Percentiles rank a stretch among this genome's conserved stretches.
Evolutionary conservation across 371 early-diverging fungal species (phyloP).

Genomic region (Mortierella sp.): DNA sequence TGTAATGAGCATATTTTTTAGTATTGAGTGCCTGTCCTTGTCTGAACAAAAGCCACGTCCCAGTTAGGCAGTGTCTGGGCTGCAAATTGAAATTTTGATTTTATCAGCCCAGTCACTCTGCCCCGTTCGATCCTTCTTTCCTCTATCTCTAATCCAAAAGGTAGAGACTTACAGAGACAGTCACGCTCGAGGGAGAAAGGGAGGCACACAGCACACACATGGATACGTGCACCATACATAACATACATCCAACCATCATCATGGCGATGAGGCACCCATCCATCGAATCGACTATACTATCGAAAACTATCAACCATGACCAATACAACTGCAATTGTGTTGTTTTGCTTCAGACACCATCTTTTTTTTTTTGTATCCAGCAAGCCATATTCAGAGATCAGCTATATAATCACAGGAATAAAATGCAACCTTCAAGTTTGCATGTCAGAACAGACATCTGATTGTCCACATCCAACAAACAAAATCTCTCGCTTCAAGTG

Average conservation of each 20-base stretch:
- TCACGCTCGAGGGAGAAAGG: conserved; percentile 20
- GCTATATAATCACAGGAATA: background rate
- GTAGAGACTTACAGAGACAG: conserved; percentile 40
- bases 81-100: conserved; percentile 8
- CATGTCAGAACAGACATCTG: conserved; percentile 22
- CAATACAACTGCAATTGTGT: background rate
- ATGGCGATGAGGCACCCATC: conserved; percentile 12
- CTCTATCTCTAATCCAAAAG: conserved; percentile 50
- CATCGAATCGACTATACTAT: conserved; percentile 5
- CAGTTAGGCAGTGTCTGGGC: background rate
- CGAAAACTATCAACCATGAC: background rate
- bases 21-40: no score
- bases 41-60: conserved; percentile 11
- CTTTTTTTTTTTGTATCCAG: conserved; percentile 9
- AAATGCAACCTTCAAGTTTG: background rate
- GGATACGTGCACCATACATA: conserved; percentile 21
- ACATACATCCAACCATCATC: conserved; percentile 13
- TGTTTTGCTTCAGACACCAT: background rate
- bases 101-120: conserved; percentile 12
- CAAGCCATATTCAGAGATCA: background rate
- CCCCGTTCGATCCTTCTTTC: conserved; percentile 52
- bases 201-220: conserved; percentile 29
- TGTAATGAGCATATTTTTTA: no score
- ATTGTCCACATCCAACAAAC: background rate
- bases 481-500: background rate